phyloP scores from a whole-genome alignment of 306 rosid species.

The Vachellia collinsii region DNA sequence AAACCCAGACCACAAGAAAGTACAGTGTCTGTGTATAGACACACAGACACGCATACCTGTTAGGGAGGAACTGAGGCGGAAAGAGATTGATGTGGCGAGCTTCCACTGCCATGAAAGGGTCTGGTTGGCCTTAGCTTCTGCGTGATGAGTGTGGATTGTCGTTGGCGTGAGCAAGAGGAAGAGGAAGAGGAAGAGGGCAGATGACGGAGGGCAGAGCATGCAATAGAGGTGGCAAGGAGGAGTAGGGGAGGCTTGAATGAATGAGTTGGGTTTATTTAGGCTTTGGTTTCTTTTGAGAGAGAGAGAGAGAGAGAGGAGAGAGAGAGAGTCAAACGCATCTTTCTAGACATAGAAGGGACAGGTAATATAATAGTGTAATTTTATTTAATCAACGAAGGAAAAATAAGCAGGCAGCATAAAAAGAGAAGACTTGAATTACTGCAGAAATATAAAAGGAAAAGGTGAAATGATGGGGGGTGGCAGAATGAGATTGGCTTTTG shows the following conservation, averaged over 20 bases:
- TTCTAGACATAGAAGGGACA: slow-evolving; percentile 38
- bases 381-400: not conserved
- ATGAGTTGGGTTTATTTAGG: slow-evolving; percentile 40
- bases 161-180: not conserved
- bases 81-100: slow-evolving; percentile 61
- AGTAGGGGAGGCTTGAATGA: slow-evolving; percentile 33
- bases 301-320: slow-evolving; percentile 45
- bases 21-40: not conserved
- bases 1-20: not conserved
- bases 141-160: slow-evolving; percentile 10
- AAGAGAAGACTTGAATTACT: too few species aligned
- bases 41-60: slow-evolving; percentile 37
- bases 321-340: slow-evolving; percentile 60
- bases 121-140: slow-evolving; percentile 27
- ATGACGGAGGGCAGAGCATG: slow-evolving; percentile 56
- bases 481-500: slow-evolving; percentile 52
- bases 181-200: slow-evolving; percentile 23
- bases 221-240: slow-evolving; percentile 53
- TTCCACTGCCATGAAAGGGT: slow-evolving; percentile 79
- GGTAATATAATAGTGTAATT: not conserved
- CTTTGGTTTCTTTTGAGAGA: slow-evolving; percentile 30
- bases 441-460: not conserved
- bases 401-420: too few species aligned
- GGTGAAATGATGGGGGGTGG: slow-evolving; percentile 37
- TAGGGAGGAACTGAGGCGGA: slow-evolving; percentile 60